Conservation (phyloP, 2,329 filamentous ascomycete genomes). For the Fusarium protoensiforme region DNA sequence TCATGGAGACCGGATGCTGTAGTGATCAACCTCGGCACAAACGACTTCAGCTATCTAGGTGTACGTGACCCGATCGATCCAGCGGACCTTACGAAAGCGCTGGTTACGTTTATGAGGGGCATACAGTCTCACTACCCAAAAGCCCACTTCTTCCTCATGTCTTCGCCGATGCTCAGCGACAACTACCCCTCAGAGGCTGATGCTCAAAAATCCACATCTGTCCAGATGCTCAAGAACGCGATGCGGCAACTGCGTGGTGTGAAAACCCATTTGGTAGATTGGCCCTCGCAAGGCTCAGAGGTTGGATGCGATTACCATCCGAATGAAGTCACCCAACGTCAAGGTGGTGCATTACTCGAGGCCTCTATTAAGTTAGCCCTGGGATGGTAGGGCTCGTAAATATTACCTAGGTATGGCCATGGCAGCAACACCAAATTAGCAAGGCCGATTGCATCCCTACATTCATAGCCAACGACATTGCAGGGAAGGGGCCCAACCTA, state of each 20-base stretch:
- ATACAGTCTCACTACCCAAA: slow-evolving; percentile 50
- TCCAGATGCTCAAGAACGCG: slow-evolving; percentile 47
- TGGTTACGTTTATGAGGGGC: slow-evolving; percentile 31
- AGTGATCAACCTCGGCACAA: slow-evolving; percentile 57
- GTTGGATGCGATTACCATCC: slow-evolving; percentile 57
- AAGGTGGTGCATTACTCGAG: slow-evolving; percentile 44
- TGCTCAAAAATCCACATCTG: slow-evolving; percentile 52
- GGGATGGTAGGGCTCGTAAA: slow-evolving; percentile 7
- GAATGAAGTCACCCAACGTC: slow-evolving; percentile 51
- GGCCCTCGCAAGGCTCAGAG: slow-evolving; percentile 53
- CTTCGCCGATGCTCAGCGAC: slow-evolving; percentile 53
- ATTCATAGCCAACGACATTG: not conserved
- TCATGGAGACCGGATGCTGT: slow-evolving; percentile 47
- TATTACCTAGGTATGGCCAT: not conserved
- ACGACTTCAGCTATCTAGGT: slow-evolving; percentile 53
- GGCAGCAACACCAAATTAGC: not conserved
- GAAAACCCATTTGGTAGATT: slow-evolving; percentile 53
- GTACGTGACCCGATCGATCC: slow-evolving; percentile 45
- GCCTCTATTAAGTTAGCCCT: slow-evolving; percentile 38
- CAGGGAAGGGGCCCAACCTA: not conserved
- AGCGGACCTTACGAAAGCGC: slow-evolving; percentile 40
- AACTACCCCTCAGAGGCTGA: slow-evolving; percentile 49
- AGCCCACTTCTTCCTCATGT: slow-evolving; percentile 53
- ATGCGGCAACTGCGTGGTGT: slow-evolving; percentile 45
- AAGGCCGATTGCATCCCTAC: not conserved